Percentiles rank a stretch among this genome's conserved stretches.
Evolutionary conservation across 1,139 yeast genomes (phyloP).

Genomic region (Casaregolazyma suthepensis): DNA sequence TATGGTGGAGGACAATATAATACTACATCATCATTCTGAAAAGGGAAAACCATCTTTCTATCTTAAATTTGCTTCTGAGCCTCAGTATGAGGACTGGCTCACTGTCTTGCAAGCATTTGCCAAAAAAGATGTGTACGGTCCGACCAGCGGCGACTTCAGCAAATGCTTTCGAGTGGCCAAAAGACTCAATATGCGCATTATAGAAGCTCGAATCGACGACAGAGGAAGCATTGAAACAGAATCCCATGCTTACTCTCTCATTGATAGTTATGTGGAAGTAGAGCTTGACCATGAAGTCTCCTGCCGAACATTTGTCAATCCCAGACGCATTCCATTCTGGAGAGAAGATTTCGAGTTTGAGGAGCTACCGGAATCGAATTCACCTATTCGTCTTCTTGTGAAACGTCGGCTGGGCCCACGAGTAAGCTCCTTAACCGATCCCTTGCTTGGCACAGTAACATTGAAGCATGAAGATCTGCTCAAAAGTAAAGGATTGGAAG

Average conservation of each 20-base stretch:
- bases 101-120: slow-evolving; percentile 68
- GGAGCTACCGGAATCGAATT: slow-evolving; percentile 24
- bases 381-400: slow-evolving; percentile 20
- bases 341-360: slow-evolving; percentile 51
- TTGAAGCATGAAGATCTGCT: slow-evolving; percentile 15
- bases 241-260: slow-evolving; percentile 16
- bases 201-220: slow-evolving; percentile 52
- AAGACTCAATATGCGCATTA: slow-evolving; percentile 48
- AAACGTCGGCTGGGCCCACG: slow-evolving; percentile 20
- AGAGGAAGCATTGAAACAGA: background rate
- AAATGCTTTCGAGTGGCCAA: slow-evolving; percentile 49
- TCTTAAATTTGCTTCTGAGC: slow-evolving; percentile 50
- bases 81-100: slow-evolving; percentile 80
- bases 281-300: slow-evolving; percentile 50
- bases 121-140: slow-evolving; percentile 48
- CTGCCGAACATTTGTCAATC: slow-evolving; percentile 50
- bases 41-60: background rate
- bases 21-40: slow-evolving; percentile 3
- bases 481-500: slow-evolving; percentile 17
- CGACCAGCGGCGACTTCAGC: slow-evolving; percentile 27
- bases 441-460: slow-evolving; percentile 20
- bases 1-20: slow-evolving; percentile 6
- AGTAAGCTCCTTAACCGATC: slow-evolving; percentile 33
- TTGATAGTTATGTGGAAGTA: slow-evolving; percentile 44
- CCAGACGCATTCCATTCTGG: slow-evolving; percentile 48